Conservation (phyloP, 805 yeast genomes). For the Ogataea wickerhamii region DNA sequence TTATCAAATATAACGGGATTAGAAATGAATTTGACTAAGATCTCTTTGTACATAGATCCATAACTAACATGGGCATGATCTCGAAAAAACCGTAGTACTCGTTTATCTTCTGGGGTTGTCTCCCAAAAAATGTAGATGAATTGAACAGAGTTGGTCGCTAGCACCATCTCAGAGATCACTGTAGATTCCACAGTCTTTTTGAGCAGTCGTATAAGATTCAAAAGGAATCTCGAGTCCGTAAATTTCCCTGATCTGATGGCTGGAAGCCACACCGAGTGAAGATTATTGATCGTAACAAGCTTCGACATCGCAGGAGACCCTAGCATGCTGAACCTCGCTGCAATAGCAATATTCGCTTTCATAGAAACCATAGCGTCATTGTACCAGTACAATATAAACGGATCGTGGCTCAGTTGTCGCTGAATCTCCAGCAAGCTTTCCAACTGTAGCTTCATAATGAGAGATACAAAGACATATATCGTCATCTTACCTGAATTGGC, state of each 20-base stretch:
- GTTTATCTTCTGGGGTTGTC: conserved; percentile 13
- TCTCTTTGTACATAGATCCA: neutral
- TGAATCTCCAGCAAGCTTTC: conserved; percentile 13
- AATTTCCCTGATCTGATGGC: conserved; percentile 9
- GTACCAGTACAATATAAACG: conserved; percentile 7
- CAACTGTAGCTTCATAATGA: conserved; percentile 20
- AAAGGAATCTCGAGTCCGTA: conserved; percentile 9
- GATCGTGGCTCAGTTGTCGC: conserved; percentile 7
- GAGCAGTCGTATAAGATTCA: conserved; percentile 21
- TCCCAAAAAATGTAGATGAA: conserved; percentile 30
- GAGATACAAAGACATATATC: conserved; percentile 12
- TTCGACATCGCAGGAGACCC: conserved; percentile 14
- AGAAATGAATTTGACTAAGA: neutral
- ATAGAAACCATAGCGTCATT: conserved; percentile 11
- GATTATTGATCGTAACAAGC: conserved; percentile 12
- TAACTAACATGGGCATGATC: neutral
- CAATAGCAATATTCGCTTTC: conserved; percentile 19
- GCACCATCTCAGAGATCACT: conserved; percentile 11
- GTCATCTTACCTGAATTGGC: conserved; percentile 15
- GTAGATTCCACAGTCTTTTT: conserved; percentile 10
- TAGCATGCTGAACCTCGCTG: conserved; percentile 23
- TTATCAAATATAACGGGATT: neutral
- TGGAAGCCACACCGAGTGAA: conserved; percentile 23
- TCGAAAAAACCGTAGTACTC: neutral
- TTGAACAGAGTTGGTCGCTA: conserved; percentile 6